A percentile compares a stretch with the other conserved stretches of the same genome.
Evolutionary conservation across 73 alveolate genomes (phyloP).

Genomic region (Paramecium primaurelia): DNA sequence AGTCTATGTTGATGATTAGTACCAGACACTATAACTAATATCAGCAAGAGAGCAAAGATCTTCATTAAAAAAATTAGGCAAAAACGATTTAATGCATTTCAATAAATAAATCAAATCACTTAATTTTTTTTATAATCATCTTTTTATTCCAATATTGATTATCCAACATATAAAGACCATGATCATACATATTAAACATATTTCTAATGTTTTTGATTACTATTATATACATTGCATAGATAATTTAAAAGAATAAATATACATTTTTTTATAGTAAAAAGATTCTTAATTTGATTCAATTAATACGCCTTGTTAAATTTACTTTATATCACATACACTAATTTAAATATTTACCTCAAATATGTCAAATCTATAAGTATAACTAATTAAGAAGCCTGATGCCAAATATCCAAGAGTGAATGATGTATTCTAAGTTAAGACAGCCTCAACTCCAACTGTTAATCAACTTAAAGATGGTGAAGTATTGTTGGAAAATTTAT

Average conservation of each 20-base stretch:
- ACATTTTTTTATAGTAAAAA: not conserved
- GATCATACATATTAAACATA: not conserved
- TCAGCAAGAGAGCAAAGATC: not conserved
- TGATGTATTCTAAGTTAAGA: conserved; percentile 26
- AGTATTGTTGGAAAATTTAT: conserved; percentile 37
- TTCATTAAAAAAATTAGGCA: conserved; percentile 11
- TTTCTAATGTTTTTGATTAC: too few relatives aligned
- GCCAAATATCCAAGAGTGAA: not conserved
- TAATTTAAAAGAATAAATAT: not conserved
- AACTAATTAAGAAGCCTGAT: not conserved
- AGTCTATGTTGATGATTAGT: not conserved
- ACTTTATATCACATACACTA: not conserved
- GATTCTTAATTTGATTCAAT: not conserved
- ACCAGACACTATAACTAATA: not conserved
- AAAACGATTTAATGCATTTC: not conserved
- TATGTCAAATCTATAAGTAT: not conserved
- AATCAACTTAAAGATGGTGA: conserved; percentile 48
- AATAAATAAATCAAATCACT: not conserved
- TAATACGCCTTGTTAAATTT: not conserved
- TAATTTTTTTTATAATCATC: not conserved
- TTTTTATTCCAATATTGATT: not conserved
- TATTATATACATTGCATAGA: too few relatives aligned
- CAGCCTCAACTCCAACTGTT: conserved; percentile 19
- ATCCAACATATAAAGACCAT: not conserved
- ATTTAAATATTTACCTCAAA: not conserved